A percentile compares a stretch with the other conserved stretches of the same genome.
These are phyloP conservation scores for Setaria italica DNA, from an alignment of 202 grass and related monocot genomes.

Conservation along the genomic window DNA sequence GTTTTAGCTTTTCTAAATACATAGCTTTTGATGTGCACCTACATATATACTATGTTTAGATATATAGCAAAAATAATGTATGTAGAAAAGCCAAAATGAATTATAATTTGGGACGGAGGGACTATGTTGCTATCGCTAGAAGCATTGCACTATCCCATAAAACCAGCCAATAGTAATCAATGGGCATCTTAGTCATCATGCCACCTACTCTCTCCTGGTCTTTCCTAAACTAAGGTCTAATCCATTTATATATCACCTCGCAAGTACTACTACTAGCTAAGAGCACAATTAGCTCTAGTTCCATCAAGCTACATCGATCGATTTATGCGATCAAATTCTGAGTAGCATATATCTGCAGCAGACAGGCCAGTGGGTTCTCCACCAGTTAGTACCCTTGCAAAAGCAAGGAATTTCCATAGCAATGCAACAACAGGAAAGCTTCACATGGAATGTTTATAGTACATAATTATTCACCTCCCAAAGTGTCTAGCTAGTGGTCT, in stretches of 20 bases:
- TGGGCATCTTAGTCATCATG: conserved; percentile 58
- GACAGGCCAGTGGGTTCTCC: conserved; percentile 47
- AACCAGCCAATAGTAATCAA: conserved; percentile 56
- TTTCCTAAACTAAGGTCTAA: conserved; percentile 42
- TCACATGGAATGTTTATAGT: conserved; percentile 36
- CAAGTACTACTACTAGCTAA: conserved; percentile 40
- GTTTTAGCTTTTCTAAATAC: too few relatives aligned
- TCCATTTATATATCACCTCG: background rate
- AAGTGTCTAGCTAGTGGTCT: background rate
- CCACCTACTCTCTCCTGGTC: conserved; percentile 42
- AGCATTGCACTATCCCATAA: conserved; percentile 51
- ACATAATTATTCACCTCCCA: conserved; percentile 27
- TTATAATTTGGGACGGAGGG: too few relatives aligned
- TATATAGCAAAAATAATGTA: too few relatives aligned
- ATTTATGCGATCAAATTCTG: conserved; percentile 12
- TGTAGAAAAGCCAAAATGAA: too few relatives aligned
- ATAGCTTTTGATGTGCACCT: too few relatives aligned
- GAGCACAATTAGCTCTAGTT: conserved; percentile 22
- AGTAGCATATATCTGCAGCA: conserved; percentile 23
- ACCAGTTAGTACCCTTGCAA: conserved; percentile 25
- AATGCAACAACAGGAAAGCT: conserved; percentile 25
- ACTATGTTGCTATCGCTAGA: conserved; percentile 47
- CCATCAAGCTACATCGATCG: background rate
- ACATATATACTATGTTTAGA: too few relatives aligned
- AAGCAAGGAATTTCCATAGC: conserved; percentile 23